Evolutionary conservation across 1,284 basidiomycete genomes (phyloP).

Genomic region (Termitomyces sp.): DNA sequence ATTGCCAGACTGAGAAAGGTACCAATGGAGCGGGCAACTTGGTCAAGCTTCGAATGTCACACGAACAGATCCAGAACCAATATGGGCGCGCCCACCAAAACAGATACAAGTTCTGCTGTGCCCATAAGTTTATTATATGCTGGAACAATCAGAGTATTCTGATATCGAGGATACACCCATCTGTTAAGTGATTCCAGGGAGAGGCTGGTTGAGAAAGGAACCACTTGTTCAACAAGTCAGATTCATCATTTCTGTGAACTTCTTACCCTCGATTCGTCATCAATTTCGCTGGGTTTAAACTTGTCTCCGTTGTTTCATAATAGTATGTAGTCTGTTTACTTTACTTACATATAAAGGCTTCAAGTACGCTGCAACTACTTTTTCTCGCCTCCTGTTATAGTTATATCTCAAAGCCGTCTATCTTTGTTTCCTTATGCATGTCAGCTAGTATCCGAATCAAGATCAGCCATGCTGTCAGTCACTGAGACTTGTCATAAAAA

Average conservation of each 20-base stretch:
- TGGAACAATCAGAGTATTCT: slow-evolving; percentile 18
- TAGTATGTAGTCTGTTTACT: background rate
- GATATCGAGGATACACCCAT: slow-evolving; percentile 18
- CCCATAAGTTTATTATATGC: slow-evolving; percentile 15
- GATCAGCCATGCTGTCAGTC: slow-evolving; percentile 13
- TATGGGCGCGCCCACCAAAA: slow-evolving; percentile 7
- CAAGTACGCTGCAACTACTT: background rate
- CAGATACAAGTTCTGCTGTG: slow-evolving; percentile 13
- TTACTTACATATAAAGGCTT: background rate
- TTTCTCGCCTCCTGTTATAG: background rate
- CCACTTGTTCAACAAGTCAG: slow-evolving; percentile 15
- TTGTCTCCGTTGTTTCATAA: slow-evolving; percentile 1
- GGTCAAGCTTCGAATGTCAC: slow-evolving; percentile 37
- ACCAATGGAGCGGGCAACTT: slow-evolving; percentile 35
- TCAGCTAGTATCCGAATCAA: slow-evolving; percentile 23
- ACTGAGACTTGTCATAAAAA: slow-evolving; percentile 4
- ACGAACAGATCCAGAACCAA: slow-evolving; percentile 23
- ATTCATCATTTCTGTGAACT: slow-evolving; percentile 25
- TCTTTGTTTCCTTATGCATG: slow-evolving; percentile 37
- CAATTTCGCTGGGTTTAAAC: slow-evolving; percentile 26
- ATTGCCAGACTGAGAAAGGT: slow-evolving; percentile 36
- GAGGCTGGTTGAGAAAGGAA: slow-evolving; percentile 8
- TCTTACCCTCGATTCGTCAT: slow-evolving; percentile 21
- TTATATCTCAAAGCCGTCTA: slow-evolving; percentile 9
- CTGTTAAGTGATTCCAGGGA: slow-evolving; percentile 14